phyloP scores from a whole-genome alignment of 1,284 basidiomycete species.

The Calocybe gambosa region DNA sequence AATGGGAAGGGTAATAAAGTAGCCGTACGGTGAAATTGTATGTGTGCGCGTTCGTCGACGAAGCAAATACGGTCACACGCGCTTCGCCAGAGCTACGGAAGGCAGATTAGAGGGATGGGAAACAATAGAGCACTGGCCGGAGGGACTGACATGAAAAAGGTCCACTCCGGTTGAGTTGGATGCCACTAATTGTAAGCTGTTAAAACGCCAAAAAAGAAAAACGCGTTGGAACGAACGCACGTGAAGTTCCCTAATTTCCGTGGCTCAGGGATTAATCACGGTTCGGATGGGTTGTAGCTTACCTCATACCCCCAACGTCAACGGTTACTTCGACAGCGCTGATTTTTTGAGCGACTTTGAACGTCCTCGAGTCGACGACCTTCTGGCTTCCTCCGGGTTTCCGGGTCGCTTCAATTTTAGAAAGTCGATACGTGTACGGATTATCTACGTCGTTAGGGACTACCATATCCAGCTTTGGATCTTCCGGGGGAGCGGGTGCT shows the following conservation, averaged over 20 bases:
- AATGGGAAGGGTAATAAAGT: conserved; percentile 17
- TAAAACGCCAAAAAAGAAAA: neutral
- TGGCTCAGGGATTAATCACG: neutral
- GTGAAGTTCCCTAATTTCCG: conserved; percentile 40
- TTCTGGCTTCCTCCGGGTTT: conserved; percentile 53
- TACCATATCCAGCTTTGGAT: conserved; percentile 31
- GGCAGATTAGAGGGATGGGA: neutral
- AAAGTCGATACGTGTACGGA: conserved; percentile 49
- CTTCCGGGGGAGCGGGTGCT: conserved; percentile 34
- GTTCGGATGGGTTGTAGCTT: conserved; percentile 7
- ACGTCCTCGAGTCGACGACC: conserved; percentile 51
- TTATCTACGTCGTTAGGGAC: conserved; percentile 39
- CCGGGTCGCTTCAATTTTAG: conserved; percentile 35
- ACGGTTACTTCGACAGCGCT: conserved; percentile 53
- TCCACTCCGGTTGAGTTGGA: conserved; percentile 63
- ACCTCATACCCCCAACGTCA: conserved; percentile 55
- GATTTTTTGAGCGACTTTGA: conserved; percentile 49
- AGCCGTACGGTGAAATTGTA: conserved; percentile 26
- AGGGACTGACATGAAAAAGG: conserved; percentile 36
- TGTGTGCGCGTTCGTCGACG: conserved; percentile 40
- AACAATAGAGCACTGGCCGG: neutral
- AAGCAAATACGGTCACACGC: conserved; percentile 56
- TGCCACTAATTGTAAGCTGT: conserved; percentile 47
- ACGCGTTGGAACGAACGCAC: conserved; percentile 28
- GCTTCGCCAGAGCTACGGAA: conserved; percentile 37